phyloP scores from a whole-genome alignment of 1,139 yeast genomes.

The Geotrichum klebahnii region DNA sequence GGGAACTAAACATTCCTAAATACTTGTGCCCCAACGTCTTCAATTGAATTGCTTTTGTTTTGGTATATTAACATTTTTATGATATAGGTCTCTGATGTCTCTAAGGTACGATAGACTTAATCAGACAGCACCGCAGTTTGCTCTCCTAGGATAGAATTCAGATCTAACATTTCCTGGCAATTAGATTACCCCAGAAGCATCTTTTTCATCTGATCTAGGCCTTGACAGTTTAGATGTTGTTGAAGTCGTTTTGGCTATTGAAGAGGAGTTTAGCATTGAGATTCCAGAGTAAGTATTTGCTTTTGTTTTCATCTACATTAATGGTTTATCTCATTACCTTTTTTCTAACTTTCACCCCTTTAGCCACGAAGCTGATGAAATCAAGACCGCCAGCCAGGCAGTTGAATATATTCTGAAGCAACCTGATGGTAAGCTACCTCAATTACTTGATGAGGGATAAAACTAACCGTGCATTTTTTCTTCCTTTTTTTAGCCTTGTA shows the following conservation, averaged over 20 bases:
- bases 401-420: constrained; percentile 69
- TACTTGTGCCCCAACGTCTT: too few relatives aligned
- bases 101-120: constrained; percentile 7
- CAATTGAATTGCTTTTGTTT: too few relatives aligned
- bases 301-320: not conserved
- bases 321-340: too few relatives aligned
- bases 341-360: not conserved
- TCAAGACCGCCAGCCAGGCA: constrained; percentile 80
- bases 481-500: too few relatives aligned
- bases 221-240: constrained; percentile 85
- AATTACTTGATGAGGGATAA: too few relatives aligned
- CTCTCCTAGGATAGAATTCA: constrained; percentile 21
- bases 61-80: too few relatives aligned
- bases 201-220: constrained; percentile 72
- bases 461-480: too few relatives aligned
- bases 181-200: constrained; percentile 55
- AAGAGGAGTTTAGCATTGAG: constrained; percentile 60
- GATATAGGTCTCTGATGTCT: too few relatives aligned
- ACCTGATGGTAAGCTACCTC: constrained; percentile 46
- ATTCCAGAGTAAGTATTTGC: constrained; percentile 60
- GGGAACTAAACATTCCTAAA: too few relatives aligned
- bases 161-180: too few relatives aligned
- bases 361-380: constrained; percentile 68
- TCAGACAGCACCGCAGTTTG: too few relatives aligned
- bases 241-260: constrained; percentile 86